A percentile compares a stretch with the other conserved stretches of the same genome.
Evolutionary conservation across 805 yeast genomes (phyloP).

Genomic region (Sugiyamaella lignohabitans): DNA sequence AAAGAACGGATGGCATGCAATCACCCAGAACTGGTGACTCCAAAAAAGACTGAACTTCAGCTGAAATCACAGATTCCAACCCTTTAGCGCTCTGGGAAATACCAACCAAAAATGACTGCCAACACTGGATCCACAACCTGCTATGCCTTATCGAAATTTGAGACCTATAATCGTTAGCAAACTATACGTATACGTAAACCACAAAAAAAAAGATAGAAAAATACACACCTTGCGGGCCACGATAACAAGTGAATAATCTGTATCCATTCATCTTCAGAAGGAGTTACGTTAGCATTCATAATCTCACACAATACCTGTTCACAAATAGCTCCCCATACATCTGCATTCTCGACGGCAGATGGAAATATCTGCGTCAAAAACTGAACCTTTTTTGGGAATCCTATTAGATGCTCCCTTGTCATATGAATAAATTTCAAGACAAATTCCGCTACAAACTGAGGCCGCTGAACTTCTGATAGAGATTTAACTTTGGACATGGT

Average conservation of each 20-base stretch:
- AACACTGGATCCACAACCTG: background rate
- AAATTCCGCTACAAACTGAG: background rate
- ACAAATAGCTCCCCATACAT: background rate
- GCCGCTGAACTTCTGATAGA: background rate
- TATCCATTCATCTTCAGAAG: background rate
- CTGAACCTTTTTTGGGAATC: background rate
- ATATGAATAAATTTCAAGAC: background rate
- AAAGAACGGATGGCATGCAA: background rate
- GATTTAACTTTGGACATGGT: background rate
- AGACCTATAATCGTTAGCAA: background rate
- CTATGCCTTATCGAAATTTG: background rate
- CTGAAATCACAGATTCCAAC: background rate
- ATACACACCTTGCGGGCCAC: background rate
- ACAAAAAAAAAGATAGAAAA: no score
- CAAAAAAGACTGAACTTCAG: background rate
- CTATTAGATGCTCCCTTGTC: background rate
- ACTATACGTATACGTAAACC: no score
- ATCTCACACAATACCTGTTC: background rate
- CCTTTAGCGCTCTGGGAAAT: background rate
- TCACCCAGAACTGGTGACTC: background rate
- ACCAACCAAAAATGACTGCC: background rate
- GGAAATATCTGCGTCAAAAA: no score
- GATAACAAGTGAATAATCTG: background rate
- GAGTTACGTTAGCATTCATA: background rate
- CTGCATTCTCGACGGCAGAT: background rate